A percentile compares a stretch with the other conserved stretches of the same genome.
Evolutionary conservation across 345 rosid genomes (phyloP).

Genomic region (Kernera saxatilis): DNA sequence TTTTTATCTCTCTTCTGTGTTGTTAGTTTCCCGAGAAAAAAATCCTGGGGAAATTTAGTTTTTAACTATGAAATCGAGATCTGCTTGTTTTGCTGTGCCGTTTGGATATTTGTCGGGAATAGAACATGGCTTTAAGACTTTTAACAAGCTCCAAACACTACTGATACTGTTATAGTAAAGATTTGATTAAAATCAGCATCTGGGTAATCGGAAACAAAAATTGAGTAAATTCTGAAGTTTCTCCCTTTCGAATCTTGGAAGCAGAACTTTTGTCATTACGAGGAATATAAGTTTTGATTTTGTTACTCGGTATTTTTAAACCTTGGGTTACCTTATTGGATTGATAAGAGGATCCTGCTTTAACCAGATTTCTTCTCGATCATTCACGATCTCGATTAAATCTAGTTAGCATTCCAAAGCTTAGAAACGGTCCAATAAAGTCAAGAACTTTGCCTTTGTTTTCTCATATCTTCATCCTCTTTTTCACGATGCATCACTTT

Average conservation of each 20-base stretch:
- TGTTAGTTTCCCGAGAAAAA: background rate
- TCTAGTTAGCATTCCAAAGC: background rate
- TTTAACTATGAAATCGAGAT: slow-evolving; percentile 5
- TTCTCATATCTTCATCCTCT: background rate
- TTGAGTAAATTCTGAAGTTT: background rate
- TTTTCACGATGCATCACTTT: slow-evolving; percentile 19
- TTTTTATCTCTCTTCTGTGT: background rate
- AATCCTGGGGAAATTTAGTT: background rate
- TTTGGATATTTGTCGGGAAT: slow-evolving; percentile 1
- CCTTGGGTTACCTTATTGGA: background rate
- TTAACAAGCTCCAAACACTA: slow-evolving; percentile 8
- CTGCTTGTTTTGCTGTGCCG: slow-evolving; percentile 14
- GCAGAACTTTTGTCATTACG: slow-evolving; percentile 1
- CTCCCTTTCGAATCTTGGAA: background rate
- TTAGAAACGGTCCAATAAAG: slow-evolving; percentile 1
- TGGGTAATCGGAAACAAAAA: background rate
- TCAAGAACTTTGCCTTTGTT: slow-evolving; percentile 2
- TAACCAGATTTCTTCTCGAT: background rate
- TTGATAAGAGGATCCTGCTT: slow-evolving; percentile 4
- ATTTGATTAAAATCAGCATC: background rate
- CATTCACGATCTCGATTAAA: background rate
- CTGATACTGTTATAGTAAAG: background rate
- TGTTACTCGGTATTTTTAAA: background rate
- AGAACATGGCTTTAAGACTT: background rate
- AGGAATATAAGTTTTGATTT: background rate